A percentile compares a stretch with the other conserved stretches of the same genome.
Conservation (phyloP, 371 early-diverging fungal genomes). For the Apophysomyces sp. region DNA sequence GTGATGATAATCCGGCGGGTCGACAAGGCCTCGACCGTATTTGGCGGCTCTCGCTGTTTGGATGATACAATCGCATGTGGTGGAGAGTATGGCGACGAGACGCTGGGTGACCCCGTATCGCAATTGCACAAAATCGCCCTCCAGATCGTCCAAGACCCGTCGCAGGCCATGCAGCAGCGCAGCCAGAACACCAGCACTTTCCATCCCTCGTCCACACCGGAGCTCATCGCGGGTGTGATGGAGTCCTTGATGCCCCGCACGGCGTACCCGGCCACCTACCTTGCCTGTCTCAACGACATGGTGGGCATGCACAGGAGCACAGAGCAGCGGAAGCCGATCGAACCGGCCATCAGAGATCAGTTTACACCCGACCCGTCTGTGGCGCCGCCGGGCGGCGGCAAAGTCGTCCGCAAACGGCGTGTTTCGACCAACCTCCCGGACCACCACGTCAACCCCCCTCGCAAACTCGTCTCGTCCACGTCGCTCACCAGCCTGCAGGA, state of each 20-base stretch:
- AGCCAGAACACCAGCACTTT: conserved; percentile 12
- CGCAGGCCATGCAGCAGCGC: background rate
- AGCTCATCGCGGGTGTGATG: conserved; percentile 5
- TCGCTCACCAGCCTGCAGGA: conserved; percentile 12
- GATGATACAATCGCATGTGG: conserved; percentile 2
- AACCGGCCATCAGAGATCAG: background rate
- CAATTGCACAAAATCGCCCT: conserved; percentile 84
- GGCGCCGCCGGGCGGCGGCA: conserved; percentile 25
- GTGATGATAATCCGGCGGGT: conserved; percentile 79
- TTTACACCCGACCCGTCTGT: background rate
- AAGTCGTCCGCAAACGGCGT: conserved; percentile 30
- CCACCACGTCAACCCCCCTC: background rate
- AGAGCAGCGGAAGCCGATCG: background rate
- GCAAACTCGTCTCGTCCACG: conserved; percentile 21
- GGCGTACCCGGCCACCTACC: conserved; percentile 12
- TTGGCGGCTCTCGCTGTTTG: conserved; percentile 49
- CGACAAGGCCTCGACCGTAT: conserved; percentile 72
- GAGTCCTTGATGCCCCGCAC: conserved; percentile 6
- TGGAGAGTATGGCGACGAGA: conserved; percentile 22
- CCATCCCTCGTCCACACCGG: conserved; percentile 11
- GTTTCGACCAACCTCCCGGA: background rate
- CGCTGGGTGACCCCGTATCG: conserved; percentile 57
- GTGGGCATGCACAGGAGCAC: conserved; percentile 29
- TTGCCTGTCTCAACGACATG: conserved; percentile 28
- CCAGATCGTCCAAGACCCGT: conserved; percentile 50